Evolutionary conservation across 768 basidiomycete genomes (phyloP).

Genomic region (Pholiota microspora): DNA sequence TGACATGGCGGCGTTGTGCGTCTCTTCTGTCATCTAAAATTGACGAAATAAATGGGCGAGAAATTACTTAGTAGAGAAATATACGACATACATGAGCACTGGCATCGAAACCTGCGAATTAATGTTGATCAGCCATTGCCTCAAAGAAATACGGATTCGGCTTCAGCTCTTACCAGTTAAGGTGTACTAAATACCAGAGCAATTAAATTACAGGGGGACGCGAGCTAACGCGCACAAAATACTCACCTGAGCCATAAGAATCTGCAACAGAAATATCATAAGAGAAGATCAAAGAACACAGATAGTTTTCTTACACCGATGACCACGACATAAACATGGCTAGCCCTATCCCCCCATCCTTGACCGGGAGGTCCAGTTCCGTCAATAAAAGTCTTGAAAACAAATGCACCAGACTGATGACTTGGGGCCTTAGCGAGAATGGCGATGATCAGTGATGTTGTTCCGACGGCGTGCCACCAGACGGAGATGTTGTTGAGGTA

Average conservation of each 20-base stretch:
- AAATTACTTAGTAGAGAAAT: not conserved
- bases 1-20: conserved; percentile 63
- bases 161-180: conserved; percentile 48
- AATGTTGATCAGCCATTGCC: too few species aligned
- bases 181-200: conserved; percentile 44
- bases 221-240: not conserved
- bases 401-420: conserved; percentile 66
- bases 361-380: conserved; percentile 49
- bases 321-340: conserved; percentile 65
- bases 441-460: conserved; percentile 63
- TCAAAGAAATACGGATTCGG: not conserved
- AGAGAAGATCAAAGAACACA: not conserved
- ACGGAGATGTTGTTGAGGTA: conserved; percentile 72
- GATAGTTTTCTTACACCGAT: conserved; percentile 46
- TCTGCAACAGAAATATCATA: conserved; percentile 25
- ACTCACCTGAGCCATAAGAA: conserved; percentile 64
- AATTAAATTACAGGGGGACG: too few species aligned
- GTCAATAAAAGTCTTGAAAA: conserved; percentile 71
- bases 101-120: conserved; percentile 73
- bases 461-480: conserved; percentile 74
- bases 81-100: conserved; percentile 55
- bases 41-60: not conserved
- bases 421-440: conserved; percentile 70
- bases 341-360: conserved; percentile 70
- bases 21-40: conserved; percentile 74